A percentile compares a stretch with the other conserved stretches of the same genome.
Evolutionary conservation across 805 yeast genomes (phyloP).

Genomic region (Suhomyces pyralidae): DNA sequence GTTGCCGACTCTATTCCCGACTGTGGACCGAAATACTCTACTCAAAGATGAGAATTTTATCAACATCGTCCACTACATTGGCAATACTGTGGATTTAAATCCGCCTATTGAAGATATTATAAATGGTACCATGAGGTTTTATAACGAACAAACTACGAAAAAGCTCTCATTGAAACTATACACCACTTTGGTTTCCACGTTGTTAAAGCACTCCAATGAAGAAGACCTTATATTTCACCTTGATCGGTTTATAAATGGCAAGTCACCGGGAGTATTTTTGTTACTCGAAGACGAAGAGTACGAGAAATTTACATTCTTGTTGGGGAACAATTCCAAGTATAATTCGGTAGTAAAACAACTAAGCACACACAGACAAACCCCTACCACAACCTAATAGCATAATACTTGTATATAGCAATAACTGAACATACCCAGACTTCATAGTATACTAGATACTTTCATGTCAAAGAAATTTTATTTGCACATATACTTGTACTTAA

Average conservation of each 20-base stretch:
- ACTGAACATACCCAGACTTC: too few relatives aligned
- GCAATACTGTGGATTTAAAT: background rate
- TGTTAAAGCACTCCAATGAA: background rate
- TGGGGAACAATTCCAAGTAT: background rate
- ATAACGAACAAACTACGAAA: background rate
- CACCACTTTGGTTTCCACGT: background rate
- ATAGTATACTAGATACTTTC: too few relatives aligned
- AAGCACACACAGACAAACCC: background rate
- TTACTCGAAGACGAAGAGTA: background rate
- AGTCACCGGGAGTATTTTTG: background rate
- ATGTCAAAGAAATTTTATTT: too few relatives aligned
- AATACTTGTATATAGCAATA: too few relatives aligned
- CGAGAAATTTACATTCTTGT: background rate
- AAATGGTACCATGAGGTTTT: background rate
- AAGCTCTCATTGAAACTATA: conserved; percentile 3
- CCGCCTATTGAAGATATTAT: background rate
- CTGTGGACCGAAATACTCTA: background rate
- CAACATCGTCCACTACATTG: conserved; percentile 6
- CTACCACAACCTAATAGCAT: background rate
- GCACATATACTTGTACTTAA: too few relatives aligned
- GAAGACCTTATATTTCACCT: background rate
- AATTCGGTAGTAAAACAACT: background rate
- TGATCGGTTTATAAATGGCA: background rate
- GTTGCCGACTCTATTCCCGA: conserved; percentile 12
- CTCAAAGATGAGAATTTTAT: conserved; percentile 8